These are phyloP conservation scores for Solanum rostratum DNA, from an alignment of 257 asterid species.

Conservation along the genomic window DNA sequence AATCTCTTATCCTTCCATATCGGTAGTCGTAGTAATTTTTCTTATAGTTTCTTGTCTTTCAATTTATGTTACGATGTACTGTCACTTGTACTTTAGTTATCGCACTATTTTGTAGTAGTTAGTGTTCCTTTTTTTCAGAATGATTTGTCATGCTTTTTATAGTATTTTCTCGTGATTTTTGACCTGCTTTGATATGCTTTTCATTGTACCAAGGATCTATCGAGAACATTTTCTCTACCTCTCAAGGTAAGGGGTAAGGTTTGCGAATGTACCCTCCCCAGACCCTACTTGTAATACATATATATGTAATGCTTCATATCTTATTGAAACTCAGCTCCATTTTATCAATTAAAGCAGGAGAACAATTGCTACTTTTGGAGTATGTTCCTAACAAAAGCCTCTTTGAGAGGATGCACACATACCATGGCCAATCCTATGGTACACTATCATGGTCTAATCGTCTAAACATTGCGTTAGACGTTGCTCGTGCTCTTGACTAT, in stretches of 20 bases:
- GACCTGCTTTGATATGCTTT: background rate
- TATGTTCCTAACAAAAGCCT: slow-evolving; percentile 71
- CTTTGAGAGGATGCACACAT: slow-evolving; percentile 65
- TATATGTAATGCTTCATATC: background rate
- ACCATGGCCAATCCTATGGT: slow-evolving; percentile 37
- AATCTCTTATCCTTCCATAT: background rate
- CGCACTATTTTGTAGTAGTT: background rate
- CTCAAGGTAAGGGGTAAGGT: background rate
- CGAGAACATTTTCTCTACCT: background rate
- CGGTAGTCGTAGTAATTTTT: too few species aligned
- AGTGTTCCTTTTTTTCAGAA: background rate
- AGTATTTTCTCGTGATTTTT: background rate
- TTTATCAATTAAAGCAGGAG: slow-evolving; percentile 30
- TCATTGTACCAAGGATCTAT: background rate
- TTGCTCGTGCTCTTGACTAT: slow-evolving; percentile 70
- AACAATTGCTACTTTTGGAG: slow-evolving; percentile 63
- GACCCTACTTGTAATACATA: background rate
- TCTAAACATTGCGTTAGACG: slow-evolving; percentile 49
- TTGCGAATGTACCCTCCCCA: background rate
- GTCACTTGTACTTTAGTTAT: background rate
- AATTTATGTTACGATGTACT: too few species aligned
- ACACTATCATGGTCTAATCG: slow-evolving; percentile 50
- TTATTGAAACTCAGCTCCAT: background rate
- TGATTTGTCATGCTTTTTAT: background rate
- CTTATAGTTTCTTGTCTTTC: too few species aligned